These are phyloP conservation scores for Pulicaria dysenterica DNA, from an alignment of 129 eudicot genomes.

Conservation along the genomic window DNA sequence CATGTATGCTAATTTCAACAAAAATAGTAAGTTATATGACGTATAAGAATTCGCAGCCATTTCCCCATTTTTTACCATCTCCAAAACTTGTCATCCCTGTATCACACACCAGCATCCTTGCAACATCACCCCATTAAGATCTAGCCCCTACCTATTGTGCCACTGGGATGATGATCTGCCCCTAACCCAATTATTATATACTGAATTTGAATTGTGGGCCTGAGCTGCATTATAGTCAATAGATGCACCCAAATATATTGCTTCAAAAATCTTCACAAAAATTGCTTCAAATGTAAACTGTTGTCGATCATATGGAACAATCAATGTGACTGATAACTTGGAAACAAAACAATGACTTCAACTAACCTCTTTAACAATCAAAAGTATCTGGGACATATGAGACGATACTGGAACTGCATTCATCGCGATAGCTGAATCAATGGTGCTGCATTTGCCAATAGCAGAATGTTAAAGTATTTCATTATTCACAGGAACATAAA, in stretches of 20 bases:
- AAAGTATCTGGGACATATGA: conserved; percentile 24
- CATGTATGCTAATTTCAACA: too few species aligned
- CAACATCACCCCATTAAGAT: too few species aligned
- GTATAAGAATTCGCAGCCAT: too few species aligned
- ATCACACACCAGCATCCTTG: too few species aligned
- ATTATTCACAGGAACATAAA: background rate
- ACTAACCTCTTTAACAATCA: conserved; percentile 38
- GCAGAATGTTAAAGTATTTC: conserved; percentile 15
- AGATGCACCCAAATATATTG: background rate
- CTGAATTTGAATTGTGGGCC: background rate
- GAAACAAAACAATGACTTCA: conserved; percentile 8
- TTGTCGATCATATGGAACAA: conserved; percentile 10
- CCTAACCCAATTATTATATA: background rate
- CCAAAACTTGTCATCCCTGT: too few species aligned
- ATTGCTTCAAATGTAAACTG: background rate
- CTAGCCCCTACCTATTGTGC: too few species aligned
- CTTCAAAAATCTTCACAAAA: background rate
- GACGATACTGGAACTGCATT: conserved; percentile 45
- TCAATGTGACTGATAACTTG: background rate
- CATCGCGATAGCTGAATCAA: conserved; percentile 41
- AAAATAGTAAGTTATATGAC: too few species aligned
- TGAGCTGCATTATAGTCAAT: conserved; percentile 1
- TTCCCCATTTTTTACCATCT: too few species aligned
- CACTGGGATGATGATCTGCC: background rate
- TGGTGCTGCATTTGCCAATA: conserved; percentile 33